These are phyloP conservation scores for Rhizoclosmatium sp. DNA, from an alignment of 192 early-diverging fungal genomes.

Conservation along the genomic window DNA sequence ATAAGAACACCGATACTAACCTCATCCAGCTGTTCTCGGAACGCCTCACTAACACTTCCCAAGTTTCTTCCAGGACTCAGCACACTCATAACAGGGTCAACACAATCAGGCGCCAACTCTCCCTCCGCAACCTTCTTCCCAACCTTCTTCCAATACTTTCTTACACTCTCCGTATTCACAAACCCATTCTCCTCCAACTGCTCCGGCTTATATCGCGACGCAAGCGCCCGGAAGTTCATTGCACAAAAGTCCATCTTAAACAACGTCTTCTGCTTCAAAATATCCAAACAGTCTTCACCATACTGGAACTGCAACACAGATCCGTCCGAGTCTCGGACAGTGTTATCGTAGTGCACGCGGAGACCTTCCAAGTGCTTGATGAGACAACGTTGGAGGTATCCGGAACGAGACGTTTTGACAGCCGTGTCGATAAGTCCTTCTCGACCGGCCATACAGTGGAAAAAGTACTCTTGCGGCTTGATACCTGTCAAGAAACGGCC, in stretches of 20 bases:
- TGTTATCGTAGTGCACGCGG: slow-evolving; percentile 94
- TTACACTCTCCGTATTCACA: slow-evolving; percentile 78
- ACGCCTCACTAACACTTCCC: slow-evolving; percentile 89
- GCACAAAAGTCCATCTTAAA: slow-evolving; percentile 93
- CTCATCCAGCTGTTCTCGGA: slow-evolving; percentile 73
- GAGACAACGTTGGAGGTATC: slow-evolving; percentile 98
- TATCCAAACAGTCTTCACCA: slow-evolving; percentile 97
- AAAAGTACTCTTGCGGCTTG: slow-evolving; percentile 83
- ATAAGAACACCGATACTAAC: too few species aligned
- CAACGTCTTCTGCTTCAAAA: slow-evolving; percentile 92
- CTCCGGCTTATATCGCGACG: slow-evolving; percentile 80
- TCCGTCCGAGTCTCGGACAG: slow-evolving; percentile 94
- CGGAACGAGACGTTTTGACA: slow-evolving; percentile 98
- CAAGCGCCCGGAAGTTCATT: slow-evolving; percentile 84
- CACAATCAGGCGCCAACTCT: slow-evolving; percentile 2
- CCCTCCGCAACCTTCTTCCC: slow-evolving; percentile 64
- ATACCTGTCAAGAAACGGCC: slow-evolving; percentile 99
- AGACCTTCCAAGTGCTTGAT: slow-evolving; percentile 99
- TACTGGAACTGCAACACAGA: slow-evolving; percentile 98
- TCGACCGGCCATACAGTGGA: slow-evolving; percentile 94
- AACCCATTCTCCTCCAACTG: slow-evolving; percentile 60
- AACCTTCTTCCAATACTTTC: slow-evolving; percentile 77
- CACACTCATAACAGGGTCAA: slow-evolving; percentile 75
- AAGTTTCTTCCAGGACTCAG: slow-evolving; percentile 84
- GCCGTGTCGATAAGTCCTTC: slow-evolving; percentile 99